Base-by-base conservation (phyloP, 352 stramenopile species). In the Phytopythium helicoides region DNA sequence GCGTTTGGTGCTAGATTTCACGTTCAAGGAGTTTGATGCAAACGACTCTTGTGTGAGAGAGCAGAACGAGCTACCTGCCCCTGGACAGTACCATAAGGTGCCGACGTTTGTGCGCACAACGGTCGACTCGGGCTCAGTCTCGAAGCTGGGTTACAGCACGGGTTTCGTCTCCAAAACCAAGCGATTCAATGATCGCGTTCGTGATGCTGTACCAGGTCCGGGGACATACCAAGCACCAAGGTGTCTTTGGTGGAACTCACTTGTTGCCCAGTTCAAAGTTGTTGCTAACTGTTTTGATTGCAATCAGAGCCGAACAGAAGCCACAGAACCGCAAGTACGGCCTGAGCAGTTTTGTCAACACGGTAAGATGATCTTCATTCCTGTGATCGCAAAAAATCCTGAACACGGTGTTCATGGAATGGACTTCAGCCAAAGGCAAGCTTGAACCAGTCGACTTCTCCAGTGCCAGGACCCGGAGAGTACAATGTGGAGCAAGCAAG, bases 111-210 rank as follows among this genome's bases (percentile, higher is more conserved):
- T 92, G 9, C 76, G 78, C n/a, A 79, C 81, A 6, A 66, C 64
- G 6, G 23, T 60, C 8, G 76, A 83, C 50, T 92, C 76, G n/a
- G 79, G 81, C 52, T 89, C 76, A 0, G 81, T 92, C 8, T 92
- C 81, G 38, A 71, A 68, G 16, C 68, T 89, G 40, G 81, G 81
- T 2, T 90, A 90, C 61, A 82, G 73, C 42, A 84, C 71, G 26
- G 81, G 79, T 16, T 92, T 92, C 42, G 79, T 92, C 9, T 92
- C 79, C 47, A 90, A 90, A 51, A 71, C 71, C 37, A 87, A 89
- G 42, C 72, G 81, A 37, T 92, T 92, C 51, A 72, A 59, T 42
- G 72, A 89, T 6, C 62, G 72, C 21, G 51, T 72, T 10, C 67
- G 66, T 26, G 58, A 87, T 1, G 52, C 62, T n/a, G 64, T 77